These are phyloP conservation scores for Moesziomyces antarcticus DNA, from an alignment of 1,284 basidiomycete genomes.

Conservation along the genomic window DNA sequence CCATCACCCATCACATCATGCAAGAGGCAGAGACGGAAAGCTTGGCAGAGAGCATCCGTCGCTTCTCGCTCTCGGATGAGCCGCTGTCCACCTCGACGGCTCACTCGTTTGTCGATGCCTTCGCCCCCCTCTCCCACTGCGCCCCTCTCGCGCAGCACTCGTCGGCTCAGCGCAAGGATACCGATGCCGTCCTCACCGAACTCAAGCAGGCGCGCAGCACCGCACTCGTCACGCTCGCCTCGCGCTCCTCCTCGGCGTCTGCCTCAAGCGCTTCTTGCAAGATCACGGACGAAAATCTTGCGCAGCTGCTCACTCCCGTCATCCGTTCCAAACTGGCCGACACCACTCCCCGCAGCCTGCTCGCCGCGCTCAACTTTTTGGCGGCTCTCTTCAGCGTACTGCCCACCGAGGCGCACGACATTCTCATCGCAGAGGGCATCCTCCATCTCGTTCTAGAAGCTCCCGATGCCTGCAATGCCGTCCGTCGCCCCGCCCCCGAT, in stretches of 20 bases:
- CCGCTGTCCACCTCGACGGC: conserved; percentile 42
- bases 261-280: conserved; percentile 1
- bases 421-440: conserved; percentile 34
- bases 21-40: conserved; percentile 15
- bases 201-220: conserved; percentile 30
- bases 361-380: conserved; percentile 37
- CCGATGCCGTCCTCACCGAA: background rate
- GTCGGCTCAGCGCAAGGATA: background rate
- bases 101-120: conserved; percentile 34
- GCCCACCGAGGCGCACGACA: conserved; percentile 27
- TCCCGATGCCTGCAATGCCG: conserved; percentile 27
- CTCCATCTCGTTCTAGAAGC: conserved; percentile 34
- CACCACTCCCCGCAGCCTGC: conserved; percentile 33
- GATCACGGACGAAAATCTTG: conserved; percentile 25
- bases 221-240: conserved; percentile 29
- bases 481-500: background rate
- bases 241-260: conserved; percentile 26
- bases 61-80: conserved; percentile 35
- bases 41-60: conserved; percentile 21
- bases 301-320: conserved; percentile 33
- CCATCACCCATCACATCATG: background rate
- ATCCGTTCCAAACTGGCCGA: conserved; percentile 38
- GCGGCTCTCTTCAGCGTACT: conserved; percentile 37
- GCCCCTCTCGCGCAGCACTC: background rate
- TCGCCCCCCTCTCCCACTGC: conserved; percentile 22